phyloP scores from a whole-genome alignment of 2,329 filamentous ascomycete genomes.

The Piedraia hortae region DNA sequence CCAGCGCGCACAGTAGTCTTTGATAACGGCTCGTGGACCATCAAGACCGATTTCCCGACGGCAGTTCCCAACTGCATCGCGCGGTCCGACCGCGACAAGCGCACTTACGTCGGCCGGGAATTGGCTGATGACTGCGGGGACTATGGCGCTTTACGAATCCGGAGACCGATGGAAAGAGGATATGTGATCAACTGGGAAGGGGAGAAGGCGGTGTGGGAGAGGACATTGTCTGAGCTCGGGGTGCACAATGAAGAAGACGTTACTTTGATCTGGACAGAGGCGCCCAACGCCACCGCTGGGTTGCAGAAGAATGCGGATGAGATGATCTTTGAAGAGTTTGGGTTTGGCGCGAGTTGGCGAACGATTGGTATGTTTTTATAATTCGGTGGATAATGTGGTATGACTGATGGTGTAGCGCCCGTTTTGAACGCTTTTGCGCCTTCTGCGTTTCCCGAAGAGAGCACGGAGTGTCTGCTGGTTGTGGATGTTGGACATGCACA shows the following conservation, averaged over 20 bases:
- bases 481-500: conserved; percentile 84
- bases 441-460: conserved; percentile 12
- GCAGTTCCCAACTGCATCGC: conserved; percentile 67
- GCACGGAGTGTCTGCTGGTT: conserved; percentile 55
- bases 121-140: conserved; percentile 47
- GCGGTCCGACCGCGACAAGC: conserved; percentile 45
- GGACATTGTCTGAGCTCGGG: conserved; percentile 19
- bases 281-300: conserved; percentile 52
- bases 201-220: conserved; percentile 86
- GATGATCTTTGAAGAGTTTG: conserved; percentile 92
- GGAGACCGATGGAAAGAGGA: conserved; percentile 76
- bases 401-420: conserved; percentile 2
- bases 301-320: conserved; percentile 82
- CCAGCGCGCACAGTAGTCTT: conserved; percentile 40
- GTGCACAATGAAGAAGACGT: conserved; percentile 52
- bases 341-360: conserved; percentile 64
- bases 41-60: conserved; percentile 59
- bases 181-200: conserved; percentile 93
- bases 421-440: conserved; percentile 9
- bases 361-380: conserved; percentile 1
- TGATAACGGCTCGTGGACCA: conserved; percentile 74
- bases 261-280: conserved; percentile 62
- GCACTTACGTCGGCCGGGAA: conserved; percentile 55
- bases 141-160: conserved; percentile 67
- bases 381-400: not conserved